phyloP scores from a whole-genome alignment of 2,329 filamentous ascomycete genomes.

The Botrytis pseudocinerea region DNA sequence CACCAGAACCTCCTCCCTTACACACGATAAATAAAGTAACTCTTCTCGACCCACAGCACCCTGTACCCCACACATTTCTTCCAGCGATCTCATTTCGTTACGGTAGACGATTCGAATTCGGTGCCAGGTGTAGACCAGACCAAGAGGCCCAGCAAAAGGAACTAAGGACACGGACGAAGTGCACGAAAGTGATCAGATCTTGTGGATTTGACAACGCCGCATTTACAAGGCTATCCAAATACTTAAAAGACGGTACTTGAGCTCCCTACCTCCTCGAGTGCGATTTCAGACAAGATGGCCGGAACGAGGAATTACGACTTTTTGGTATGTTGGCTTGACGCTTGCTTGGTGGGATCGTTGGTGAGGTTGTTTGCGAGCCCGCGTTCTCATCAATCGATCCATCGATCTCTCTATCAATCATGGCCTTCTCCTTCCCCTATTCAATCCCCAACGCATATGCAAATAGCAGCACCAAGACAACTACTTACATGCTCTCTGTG shows the following conservation, averaged over 20 bases:
- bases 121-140: constrained; percentile 16
- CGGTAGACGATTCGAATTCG: constrained; percentile 8
- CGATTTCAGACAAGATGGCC: constrained; percentile 63
- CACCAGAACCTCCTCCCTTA: background rate
- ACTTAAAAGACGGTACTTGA: constrained; percentile 24
- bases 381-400: background rate
- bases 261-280: constrained; percentile 17
- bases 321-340: constrained; percentile 60
- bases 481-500: constrained; percentile 12
- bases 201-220: constrained; percentile 19
- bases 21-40: constrained; percentile 15
- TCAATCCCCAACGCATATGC: background rate
- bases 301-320: constrained; percentile 99
- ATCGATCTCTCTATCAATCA: constrained; percentile 5
- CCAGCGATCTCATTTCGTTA: constrained; percentile 15
- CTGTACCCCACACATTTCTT: constrained; percentile 19
- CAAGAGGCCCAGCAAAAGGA: constrained; percentile 2
- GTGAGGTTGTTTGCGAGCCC: background rate
- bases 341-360: background rate
- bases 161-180: constrained; percentile 18
- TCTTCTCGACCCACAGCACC: constrained; percentile 1
- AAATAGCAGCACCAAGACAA: background rate
- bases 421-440: constrained; percentile 14
- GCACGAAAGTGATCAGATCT: constrained; percentile 15
- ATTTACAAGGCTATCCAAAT: constrained; percentile 18